Conservation (phyloP, 345 rosid genomes). For the Pelargonium nanum region DNA sequence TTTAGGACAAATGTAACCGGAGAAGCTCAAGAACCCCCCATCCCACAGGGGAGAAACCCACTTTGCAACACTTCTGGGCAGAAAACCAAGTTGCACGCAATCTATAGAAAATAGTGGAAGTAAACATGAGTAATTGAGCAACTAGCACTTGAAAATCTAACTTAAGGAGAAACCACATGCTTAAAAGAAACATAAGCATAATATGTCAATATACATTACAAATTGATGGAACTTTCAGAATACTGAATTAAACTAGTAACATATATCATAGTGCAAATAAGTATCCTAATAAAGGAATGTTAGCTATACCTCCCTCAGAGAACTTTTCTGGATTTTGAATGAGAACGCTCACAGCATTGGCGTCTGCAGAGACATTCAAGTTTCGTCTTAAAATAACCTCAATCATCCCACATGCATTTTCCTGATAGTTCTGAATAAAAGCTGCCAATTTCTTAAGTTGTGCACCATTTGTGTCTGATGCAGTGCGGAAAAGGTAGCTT, state of each 20-base stretch:
- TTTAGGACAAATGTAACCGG: slow-evolving; percentile 56
- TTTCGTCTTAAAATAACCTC: slow-evolving; percentile 74
- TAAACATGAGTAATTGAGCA: not conserved
- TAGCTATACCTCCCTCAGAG: slow-evolving; percentile 35
- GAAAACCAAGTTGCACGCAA: slow-evolving; percentile 68
- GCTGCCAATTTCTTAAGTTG: slow-evolving; percentile 61
- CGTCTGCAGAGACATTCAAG: slow-evolving; percentile 52
- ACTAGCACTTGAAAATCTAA: no score
- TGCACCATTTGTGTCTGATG: slow-evolving; percentile 52
- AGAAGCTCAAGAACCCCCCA: slow-evolving; percentile 53
- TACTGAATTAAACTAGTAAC: no score
- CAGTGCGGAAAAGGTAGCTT: slow-evolving; percentile 56
- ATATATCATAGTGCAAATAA: no score
- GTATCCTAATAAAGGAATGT: no score
- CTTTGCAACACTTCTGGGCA: slow-evolving; percentile 64
- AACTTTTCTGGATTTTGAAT: slow-evolving; percentile 50
- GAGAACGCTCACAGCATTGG: slow-evolving; percentile 70
- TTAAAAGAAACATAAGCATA: no score
- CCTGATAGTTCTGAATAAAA: slow-evolving; percentile 42
- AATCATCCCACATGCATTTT: slow-evolving; percentile 47
- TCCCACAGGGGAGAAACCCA: slow-evolving; percentile 98
- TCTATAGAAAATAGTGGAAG: slow-evolving; percentile 26
- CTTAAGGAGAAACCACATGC: no score
- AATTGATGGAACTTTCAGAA: no score
- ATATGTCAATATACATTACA: no score